These are phyloP conservation scores for Paraphaeosphaeria minitans DNA, from an alignment of 2,329 filamentous ascomycete genomes.

Conservation along the genomic window DNA sequence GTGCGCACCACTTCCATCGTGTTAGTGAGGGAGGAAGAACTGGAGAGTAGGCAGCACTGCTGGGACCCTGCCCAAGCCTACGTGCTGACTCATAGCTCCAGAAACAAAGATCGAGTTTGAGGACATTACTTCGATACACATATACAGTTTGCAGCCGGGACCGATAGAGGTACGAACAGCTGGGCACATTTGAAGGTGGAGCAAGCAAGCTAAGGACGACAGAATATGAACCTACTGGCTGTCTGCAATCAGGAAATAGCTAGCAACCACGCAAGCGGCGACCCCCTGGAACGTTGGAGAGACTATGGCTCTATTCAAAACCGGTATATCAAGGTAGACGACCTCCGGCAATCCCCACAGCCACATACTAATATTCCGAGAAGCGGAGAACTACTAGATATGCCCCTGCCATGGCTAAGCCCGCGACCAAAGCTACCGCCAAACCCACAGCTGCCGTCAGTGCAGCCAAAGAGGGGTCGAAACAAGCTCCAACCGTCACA, in stretches of 20 bases:
- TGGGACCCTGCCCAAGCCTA: neutral
- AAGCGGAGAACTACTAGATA: slow-evolving; percentile 53
- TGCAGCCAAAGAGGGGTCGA: slow-evolving; percentile 23
- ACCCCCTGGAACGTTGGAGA: slow-evolving; percentile 63
- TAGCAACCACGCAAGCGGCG: slow-evolving; percentile 61
- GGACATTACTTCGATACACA: slow-evolving; percentile 76
- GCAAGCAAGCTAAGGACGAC: slow-evolving; percentile 46
- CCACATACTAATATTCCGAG: slow-evolving; percentile 20
- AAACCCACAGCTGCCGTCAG: slow-evolving; percentile 23
- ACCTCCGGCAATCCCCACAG: too few relatives aligned
- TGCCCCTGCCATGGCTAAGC: slow-evolving; percentile 41
- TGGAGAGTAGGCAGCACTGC: slow-evolving; percentile 61
- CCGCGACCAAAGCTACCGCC: slow-evolving; percentile 22
- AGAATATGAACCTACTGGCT: slow-evolving; percentile 70
- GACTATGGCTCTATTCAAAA: slow-evolving; percentile 79
- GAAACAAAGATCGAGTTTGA: slow-evolving; percentile 71
- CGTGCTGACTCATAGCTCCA: slow-evolving; percentile 45
- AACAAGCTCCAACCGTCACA: slow-evolving; percentile 26
- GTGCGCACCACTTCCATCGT: slow-evolving; percentile 65
- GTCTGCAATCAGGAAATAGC: slow-evolving; percentile 70
- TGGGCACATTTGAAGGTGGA: slow-evolving; percentile 40
- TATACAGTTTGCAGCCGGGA: slow-evolving; percentile 82
- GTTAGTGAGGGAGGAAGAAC: slow-evolving; percentile 72
- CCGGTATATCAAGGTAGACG: slow-evolving; percentile 62
- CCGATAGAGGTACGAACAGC: slow-evolving; percentile 63